Evolutionary conservation across 352 stramenopile genomes (phyloP), one percentile per base, ranked within the genome.

Genomic region (Globisporangium cystogenes): DNA sequence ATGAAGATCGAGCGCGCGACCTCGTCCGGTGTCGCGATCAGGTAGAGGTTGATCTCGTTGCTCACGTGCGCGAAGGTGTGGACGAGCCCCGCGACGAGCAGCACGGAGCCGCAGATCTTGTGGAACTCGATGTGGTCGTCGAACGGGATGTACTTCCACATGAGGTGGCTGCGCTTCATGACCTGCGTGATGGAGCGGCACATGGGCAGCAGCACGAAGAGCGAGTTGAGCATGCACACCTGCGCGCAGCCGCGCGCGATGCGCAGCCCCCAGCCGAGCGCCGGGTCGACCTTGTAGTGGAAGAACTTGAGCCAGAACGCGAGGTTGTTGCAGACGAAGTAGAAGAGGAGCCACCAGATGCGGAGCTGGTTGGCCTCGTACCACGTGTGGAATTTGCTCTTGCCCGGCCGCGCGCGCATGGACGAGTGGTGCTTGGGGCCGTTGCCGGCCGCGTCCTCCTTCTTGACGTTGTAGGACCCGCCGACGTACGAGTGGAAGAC

Each of bases 51-150:
- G 48, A 89, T 67, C 61, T 88, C 76, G 52, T 91, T 91, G 53
- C 70, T 73, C 24, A 90, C 53, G 64, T 90, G 78, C 1, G 76
- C 78, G 18, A 62, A 20, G 14, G 79, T 88, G 57, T 93, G 82
- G 45, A 84, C 65, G 46, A 89, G 60, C 7, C 72, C 76, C 4
- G 76, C 68, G 31, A 48, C 75, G 3, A 93, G 68, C 33, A 83
- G 54, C 41, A 82, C 70, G n/a, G 51, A 76, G 51, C 82, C 82
- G 2, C 72, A 68, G 48, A 93, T 77, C 57, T 87, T 90, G 68
- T 93, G 82, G 57, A 87, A 87, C 20, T 78, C 72, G 43, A 93
- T 88, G 61, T 84, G 70, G 54, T 90, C 76, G 44, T 90, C 82
- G 29, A 93, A 88, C 11, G 82, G 82, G 31, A 91, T 87, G 60